phyloP scores from a whole-genome alignment of 169 alveolate genomes.

The Plasmodium knowlesi region DNA sequence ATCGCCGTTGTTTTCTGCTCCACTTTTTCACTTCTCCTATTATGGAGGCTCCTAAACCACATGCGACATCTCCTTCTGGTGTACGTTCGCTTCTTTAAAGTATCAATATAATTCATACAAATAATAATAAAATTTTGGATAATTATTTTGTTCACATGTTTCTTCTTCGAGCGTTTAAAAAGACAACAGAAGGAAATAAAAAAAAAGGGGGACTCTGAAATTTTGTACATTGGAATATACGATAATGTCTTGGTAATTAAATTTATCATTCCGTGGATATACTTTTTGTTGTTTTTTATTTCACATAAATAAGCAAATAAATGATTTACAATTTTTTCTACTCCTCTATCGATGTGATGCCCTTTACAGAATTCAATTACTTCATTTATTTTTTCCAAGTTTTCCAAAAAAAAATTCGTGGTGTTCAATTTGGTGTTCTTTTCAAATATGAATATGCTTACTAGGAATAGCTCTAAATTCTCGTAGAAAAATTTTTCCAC shows the following conservation, averaged over 20 bases:
- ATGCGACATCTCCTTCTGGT: not conserved
- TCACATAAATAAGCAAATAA: conserved; percentile 55
- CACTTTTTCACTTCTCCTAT: not conserved
- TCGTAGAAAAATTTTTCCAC: conserved; percentile 35
- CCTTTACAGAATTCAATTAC: conserved; percentile 48
- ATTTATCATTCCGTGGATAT: conserved; percentile 36
- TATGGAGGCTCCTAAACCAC: not conserved
- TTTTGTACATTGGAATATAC: conserved; percentile 15
- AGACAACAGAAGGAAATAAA: conserved; percentile 72
- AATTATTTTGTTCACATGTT: conserved; percentile 33
- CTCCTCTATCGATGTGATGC: conserved; percentile 38
- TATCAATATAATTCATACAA: conserved; percentile 12
- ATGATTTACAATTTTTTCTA: conserved; percentile 46
- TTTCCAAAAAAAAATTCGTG: conserved; percentile 13
- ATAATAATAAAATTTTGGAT: conserved; percentile 46
- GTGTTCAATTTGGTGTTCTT: conserved; percentile 12
- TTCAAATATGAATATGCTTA: conserved; percentile 61
- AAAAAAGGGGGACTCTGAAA: conserved; percentile 25
- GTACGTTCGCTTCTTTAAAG: not conserved
- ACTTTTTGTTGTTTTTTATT: conserved; percentile 37
- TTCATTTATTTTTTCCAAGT: conserved; percentile 27
- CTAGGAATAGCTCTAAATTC: conserved; percentile 21
- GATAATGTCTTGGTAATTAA: conserved; percentile 27
- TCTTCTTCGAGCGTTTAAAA: conserved; percentile 16
- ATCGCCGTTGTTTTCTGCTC: not conserved